Percentiles rank a stretch among this genome's conserved stretches.
These are phyloP conservation scores for Clarireedia homoeocarpa DNA, from an alignment of 2,329 filamentous ascomycete genomes.

Conservation along the genomic window DNA sequence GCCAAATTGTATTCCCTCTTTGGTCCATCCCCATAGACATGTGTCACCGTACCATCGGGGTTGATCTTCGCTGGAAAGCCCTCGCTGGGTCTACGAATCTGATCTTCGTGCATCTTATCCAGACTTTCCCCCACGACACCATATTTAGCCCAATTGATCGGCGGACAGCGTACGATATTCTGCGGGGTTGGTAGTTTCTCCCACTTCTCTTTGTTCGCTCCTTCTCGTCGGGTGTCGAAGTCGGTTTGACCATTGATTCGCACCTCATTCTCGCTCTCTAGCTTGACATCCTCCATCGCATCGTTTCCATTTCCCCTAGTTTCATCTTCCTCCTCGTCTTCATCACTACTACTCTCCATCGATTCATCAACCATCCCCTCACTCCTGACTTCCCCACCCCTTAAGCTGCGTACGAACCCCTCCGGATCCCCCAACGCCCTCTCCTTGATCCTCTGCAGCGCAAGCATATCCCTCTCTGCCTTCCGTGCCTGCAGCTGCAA, in stretches of 20 bases:
- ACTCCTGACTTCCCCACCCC: constrained; percentile 47
- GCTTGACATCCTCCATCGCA: background rate
- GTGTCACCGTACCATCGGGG: constrained; percentile 41
- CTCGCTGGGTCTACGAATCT: constrained; percentile 55
- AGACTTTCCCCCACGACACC: constrained; percentile 79
- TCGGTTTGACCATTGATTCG: background rate
- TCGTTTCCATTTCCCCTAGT: constrained; percentile 1
- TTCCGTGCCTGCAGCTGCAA: constrained; percentile 79
- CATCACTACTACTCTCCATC: constrained; percentile 14
- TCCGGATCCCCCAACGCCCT: constrained; percentile 64
- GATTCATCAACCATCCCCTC: constrained; percentile 22
- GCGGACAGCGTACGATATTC: constrained; percentile 75
- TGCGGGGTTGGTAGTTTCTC: constrained; percentile 66
- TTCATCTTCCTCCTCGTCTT: constrained; percentile 9
- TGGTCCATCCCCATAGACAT: constrained; percentile 29
- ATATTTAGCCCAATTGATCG: constrained; percentile 93
- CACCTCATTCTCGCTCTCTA: background rate
- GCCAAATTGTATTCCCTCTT: constrained; percentile 12
- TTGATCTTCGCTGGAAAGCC: constrained; percentile 41
- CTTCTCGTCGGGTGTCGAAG: background rate
- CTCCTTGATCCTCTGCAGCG: constrained; percentile 60
- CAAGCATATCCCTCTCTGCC: constrained; percentile 66
- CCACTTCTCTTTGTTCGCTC: constrained; percentile 37
- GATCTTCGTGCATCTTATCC: constrained; percentile 77
- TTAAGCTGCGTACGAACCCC: constrained; percentile 62